A percentile compares a stretch with the other conserved stretches of the same genome.
These are phyloP conservation scores for Sporothrix sp. DNA, from an alignment of 2,329 filamentous ascomycete genomes.

Conservation along the genomic window DNA sequence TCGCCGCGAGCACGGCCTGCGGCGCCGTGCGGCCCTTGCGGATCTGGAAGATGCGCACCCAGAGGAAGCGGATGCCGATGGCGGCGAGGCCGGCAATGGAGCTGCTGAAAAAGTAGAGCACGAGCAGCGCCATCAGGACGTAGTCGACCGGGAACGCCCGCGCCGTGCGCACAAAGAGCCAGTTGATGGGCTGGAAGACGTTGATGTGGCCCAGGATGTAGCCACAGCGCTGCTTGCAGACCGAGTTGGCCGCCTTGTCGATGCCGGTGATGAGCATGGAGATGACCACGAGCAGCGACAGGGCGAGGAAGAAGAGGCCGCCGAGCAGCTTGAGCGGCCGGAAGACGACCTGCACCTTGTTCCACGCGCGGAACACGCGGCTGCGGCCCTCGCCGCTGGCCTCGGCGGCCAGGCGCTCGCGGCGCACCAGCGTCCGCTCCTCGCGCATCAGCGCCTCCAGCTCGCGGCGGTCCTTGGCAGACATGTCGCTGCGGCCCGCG, in stretches of 20 bases:
- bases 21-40: slow-evolving; percentile 81
- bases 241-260: slow-evolving; percentile 91
- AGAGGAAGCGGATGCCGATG: slow-evolving; percentile 90
- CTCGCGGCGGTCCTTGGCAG: slow-evolving; percentile 79
- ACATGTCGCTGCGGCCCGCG: slow-evolving; percentile 62
- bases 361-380: slow-evolving; percentile 64
- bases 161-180: slow-evolving; percentile 70
- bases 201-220: slow-evolving; percentile 83
- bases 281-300: slow-evolving; percentile 69
- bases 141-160: slow-evolving; percentile 89
- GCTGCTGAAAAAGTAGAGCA: slow-evolving; percentile 79
- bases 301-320: slow-evolving; percentile 64
- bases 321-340: slow-evolving; percentile 81
- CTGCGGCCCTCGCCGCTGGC: slow-evolving; percentile 67
- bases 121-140: slow-evolving; percentile 72
- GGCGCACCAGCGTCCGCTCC: slow-evolving; percentile 82
- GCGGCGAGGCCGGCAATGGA: slow-evolving; percentile 78
- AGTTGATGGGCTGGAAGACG: slow-evolving; percentile 93
- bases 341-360: slow-evolving; percentile 71
- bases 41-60: slow-evolving; percentile 88
- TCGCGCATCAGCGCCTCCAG: slow-evolving; percentile 79
- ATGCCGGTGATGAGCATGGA: slow-evolving; percentile 94
- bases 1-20: slow-evolving; percentile 83
- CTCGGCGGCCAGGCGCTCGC: slow-evolving; percentile 78
- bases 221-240: slow-evolving; percentile 83